Evolutionary conservation across 106 monocot species (phyloP).

Genomic region (Allium cepa): DNA sequence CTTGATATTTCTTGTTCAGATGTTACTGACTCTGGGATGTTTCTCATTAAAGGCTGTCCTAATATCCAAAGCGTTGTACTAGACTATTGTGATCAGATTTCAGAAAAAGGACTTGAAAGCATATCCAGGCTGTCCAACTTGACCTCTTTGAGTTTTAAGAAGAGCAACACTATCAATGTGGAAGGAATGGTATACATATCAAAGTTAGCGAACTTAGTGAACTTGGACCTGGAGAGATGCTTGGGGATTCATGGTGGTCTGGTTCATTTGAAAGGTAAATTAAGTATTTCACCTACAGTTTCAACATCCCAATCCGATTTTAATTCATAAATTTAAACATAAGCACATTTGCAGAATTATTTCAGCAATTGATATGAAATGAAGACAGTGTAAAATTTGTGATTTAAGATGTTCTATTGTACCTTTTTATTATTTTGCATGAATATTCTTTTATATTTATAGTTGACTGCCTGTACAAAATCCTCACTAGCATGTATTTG

Average conservation of each 20-base stretch:
- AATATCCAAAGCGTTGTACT: conserved; percentile 56
- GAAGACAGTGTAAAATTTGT: too few relatives aligned
- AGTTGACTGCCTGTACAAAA: too few relatives aligned
- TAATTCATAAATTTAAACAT: too few relatives aligned
- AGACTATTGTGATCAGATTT: conserved; percentile 82
- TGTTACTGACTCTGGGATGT: conserved; percentile 68
- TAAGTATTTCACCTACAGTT: too few relatives aligned
- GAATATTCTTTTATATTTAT: too few relatives aligned
- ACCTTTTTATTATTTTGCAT: too few relatives aligned
- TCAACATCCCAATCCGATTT: too few relatives aligned
- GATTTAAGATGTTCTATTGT: too few relatives aligned
- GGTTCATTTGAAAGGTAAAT: conserved; percentile 71
- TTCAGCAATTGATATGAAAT: too few relatives aligned
- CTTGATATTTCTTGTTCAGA: conserved; percentile 93
- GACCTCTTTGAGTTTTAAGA: conserved; percentile 85
- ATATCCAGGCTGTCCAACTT: conserved; percentile 70
- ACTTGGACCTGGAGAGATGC: conserved; percentile 93
- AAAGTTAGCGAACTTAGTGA: conserved; percentile 65
- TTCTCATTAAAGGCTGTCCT: conserved; percentile 49
- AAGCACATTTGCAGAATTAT: too few relatives aligned
- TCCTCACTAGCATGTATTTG: too few relatives aligned
- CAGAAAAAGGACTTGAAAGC: conserved; percentile 48
- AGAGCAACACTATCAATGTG: conserved; percentile 60
- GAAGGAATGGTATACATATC: conserved; percentile 80
- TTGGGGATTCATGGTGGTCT: conserved; percentile 81